Percentiles rank a stretch among this genome's conserved stretches.
phyloP scores from a whole-genome alignment of 306 rosid species.

The Citrullus mucosospermus region DNA sequence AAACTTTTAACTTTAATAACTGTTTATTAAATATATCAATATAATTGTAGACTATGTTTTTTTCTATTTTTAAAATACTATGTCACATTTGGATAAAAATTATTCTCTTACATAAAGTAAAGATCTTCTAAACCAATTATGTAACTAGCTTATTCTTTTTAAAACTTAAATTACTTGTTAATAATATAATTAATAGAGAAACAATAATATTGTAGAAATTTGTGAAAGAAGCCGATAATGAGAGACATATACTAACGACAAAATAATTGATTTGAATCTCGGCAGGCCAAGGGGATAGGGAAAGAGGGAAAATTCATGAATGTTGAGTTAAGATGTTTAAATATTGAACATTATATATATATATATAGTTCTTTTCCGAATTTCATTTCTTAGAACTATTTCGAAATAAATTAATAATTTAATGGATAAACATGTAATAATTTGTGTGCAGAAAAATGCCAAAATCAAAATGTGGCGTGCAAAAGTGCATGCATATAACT shows the following conservation, averaged over 20 bases:
- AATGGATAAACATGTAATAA: background rate
- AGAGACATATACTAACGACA: background rate
- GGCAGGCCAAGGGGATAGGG: background rate
- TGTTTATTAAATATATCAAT: no score
- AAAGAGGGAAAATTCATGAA: conserved; percentile 3
- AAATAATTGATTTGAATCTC: background rate
- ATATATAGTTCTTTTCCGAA: background rate
- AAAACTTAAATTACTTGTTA: no score
- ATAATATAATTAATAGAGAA: no score
- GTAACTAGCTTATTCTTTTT: no score
- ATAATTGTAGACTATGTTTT: no score
- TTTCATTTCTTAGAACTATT: background rate
- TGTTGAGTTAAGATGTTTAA: background rate
- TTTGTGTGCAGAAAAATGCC: background rate
- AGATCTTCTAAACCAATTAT: no score
- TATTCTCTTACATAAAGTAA: no score
- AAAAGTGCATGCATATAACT: background rate
- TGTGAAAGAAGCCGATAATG: background rate
- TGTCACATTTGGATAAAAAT: no score
- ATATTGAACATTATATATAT: conserved; percentile 1
- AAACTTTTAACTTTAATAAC: no score
- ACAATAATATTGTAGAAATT: background rate
- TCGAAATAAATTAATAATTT: background rate
- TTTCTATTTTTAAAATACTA: no score
- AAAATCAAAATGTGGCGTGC: conserved; percentile 1